Evolutionary conservation across 2,329 filamentous ascomycete genomes (phyloP).

Genomic region (Penicillium crustosum): DNA sequence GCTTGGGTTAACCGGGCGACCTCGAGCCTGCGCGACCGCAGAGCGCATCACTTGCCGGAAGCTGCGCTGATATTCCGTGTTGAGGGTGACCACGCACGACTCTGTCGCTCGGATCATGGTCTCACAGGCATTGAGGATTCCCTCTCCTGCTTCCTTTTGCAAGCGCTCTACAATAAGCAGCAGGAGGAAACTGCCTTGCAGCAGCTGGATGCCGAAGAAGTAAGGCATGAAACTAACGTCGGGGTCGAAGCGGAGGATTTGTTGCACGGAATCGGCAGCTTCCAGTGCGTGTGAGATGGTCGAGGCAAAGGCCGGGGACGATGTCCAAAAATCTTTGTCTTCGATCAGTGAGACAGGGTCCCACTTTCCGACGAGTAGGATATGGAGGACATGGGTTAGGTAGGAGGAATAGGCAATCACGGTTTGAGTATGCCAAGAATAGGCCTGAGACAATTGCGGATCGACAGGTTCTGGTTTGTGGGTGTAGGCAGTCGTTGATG

Average conservation of each 20-base stretch:
- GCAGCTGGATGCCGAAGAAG: slow-evolving; percentile 90
- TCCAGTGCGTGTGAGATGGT: slow-evolving; percentile 86
- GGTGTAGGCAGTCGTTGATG: slow-evolving; percentile 53
- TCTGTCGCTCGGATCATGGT: slow-evolving; percentile 90
- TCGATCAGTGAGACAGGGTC: slow-evolving; percentile 91
- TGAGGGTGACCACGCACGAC: slow-evolving; percentile 86
- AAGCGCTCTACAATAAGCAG: slow-evolving; percentile 87
- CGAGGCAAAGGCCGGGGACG: slow-evolving; percentile 80
- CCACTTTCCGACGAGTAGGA: slow-evolving; percentile 91
- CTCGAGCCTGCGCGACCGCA: slow-evolving; percentile 81
- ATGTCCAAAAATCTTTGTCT: slow-evolving; percentile 92
- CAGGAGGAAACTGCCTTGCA: slow-evolving; percentile 85
- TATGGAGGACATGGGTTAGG: slow-evolving; percentile 89
- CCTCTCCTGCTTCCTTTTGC: slow-evolving; percentile 79
- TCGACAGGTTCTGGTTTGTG: slow-evolving; percentile 54
- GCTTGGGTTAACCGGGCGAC: slow-evolving; percentile 77
- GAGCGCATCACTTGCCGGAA: slow-evolving; percentile 95
- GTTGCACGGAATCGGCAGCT: slow-evolving; percentile 81
- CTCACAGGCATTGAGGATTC: slow-evolving; percentile 84
- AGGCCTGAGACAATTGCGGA: slow-evolving; percentile 32
- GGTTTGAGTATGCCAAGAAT: slow-evolving; percentile 69
- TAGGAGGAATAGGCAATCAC: slow-evolving; percentile 88
- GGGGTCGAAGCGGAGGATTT: slow-evolving; percentile 86
- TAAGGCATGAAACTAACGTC: slow-evolving; percentile 95
- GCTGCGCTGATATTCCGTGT: slow-evolving; percentile 93